Conservation (phyloP, 805 yeast species). For the Cyberlindnera samutprakarnensis region DNA sequence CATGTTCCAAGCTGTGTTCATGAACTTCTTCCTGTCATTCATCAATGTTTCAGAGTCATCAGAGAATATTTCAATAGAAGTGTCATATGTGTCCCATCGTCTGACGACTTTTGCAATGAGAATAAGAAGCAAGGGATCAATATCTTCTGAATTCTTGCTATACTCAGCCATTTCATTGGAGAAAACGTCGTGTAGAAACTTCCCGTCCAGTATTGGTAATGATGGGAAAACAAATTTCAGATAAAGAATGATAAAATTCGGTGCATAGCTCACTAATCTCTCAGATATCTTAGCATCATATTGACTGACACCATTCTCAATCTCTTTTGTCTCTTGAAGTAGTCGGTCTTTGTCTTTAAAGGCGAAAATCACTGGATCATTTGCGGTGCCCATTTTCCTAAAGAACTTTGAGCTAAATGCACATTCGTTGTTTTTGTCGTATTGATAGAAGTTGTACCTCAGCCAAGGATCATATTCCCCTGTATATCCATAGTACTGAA, state of each 20-base stretch:
- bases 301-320: neutral
- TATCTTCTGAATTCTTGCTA: constrained; percentile 4
- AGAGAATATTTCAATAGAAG: neutral
- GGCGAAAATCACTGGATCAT: neutral
- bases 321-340: neutral
- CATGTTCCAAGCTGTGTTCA: constrained; percentile 5
- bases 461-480: constrained; percentile 11
- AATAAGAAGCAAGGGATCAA: neutral
- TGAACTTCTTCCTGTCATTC: constrained; percentile 3
- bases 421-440: constrained; percentile 9
- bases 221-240: constrained; percentile 7
- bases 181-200: constrained; percentile 8
- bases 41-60: neutral
- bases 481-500: constrained; percentile 4
- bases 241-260: constrained; percentile 7
- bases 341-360: neutral
- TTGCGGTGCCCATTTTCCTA: neutral
- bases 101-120: neutral
- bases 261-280: neutral
- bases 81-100: neutral
- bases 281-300: neutral
- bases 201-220: constrained; percentile 8
- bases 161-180: constrained; percentile 8
- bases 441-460: constrained; percentile 8
- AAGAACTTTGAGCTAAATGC: constrained; percentile 6